These are phyloP conservation scores for Apiospora hydei DNA, from an alignment of 2,329 filamentous ascomycete species.

Conservation along the genomic window DNA sequence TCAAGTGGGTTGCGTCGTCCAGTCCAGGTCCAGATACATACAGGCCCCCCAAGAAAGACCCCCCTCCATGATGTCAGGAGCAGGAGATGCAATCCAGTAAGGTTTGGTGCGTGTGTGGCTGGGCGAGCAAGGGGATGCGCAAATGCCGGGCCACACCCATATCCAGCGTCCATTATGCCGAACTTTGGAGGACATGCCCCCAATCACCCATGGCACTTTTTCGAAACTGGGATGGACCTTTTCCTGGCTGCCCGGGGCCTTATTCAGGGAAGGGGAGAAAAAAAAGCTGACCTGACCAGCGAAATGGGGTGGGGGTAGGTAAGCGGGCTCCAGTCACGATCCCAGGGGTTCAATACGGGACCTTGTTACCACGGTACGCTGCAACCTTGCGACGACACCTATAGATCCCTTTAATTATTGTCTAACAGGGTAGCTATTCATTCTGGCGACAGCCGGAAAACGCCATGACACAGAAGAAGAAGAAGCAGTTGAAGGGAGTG, in stretches of 20 bases:
- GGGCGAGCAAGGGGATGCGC: neutral
- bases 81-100: neutral
- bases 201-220: neutral
- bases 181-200: neutral
- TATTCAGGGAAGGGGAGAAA: neutral
- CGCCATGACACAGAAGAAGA: neutral
- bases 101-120: neutral
- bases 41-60: too few relatives aligned
- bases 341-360: conserved; percentile 7
- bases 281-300: neutral
- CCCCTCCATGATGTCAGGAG: neutral
- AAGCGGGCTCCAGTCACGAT: conserved; percentile 6
- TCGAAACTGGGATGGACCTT: conserved; percentile 12
- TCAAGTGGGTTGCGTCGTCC: neutral
- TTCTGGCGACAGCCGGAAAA: neutral
- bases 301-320: neutral
- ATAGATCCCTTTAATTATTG: neutral
- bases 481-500: neutral
- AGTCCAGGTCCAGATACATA: neutral
- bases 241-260: neutral
- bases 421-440: neutral
- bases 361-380: conserved; percentile 6
- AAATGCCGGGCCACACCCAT: conserved; percentile 19
- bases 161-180: conserved; percentile 14
- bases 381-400: neutral